phyloP scores from a whole-genome alignment of 345 rosid genomes.

The Brassica carinata region DNA sequence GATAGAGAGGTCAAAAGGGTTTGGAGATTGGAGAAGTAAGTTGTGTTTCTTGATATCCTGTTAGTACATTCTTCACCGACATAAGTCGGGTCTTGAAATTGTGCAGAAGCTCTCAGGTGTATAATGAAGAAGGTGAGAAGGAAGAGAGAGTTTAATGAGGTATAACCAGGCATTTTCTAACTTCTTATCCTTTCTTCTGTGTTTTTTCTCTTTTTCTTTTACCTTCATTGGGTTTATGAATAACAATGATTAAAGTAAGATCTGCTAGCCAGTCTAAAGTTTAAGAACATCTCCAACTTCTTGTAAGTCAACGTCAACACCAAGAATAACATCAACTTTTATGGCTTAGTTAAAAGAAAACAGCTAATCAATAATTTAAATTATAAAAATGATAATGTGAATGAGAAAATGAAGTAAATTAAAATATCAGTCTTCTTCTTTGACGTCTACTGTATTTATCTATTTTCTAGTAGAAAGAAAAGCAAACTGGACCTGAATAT shows the following conservation, averaged over 20 bases:
- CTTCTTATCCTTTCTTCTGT: background rate
- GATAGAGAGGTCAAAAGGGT: constrained; percentile 39
- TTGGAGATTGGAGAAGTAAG: constrained; percentile 39
- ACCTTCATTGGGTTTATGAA: background rate
- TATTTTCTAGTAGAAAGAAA: background rate
- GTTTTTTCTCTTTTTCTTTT: background rate
- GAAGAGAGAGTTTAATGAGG: constrained; percentile 7
- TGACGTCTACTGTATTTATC: background rate
- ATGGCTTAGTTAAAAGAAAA: background rate
- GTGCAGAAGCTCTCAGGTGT: constrained; percentile 33
- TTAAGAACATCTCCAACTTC: background rate
- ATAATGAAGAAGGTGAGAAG: background rate
- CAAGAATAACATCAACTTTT: background rate
- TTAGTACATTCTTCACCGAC: background rate
- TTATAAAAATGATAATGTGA: background rate
- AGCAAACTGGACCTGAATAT: background rate
- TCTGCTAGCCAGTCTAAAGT: background rate
- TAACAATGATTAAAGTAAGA: background rate
- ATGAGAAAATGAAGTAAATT: background rate
- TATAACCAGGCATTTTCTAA: constrained; percentile 25
- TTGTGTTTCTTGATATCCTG: constrained; percentile 23
- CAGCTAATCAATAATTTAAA: background rate
- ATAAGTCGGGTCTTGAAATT: constrained; percentile 17
- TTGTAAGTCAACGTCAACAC: constrained; percentile 22
- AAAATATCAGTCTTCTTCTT: background rate